Evolutionary conservation across 2,329 filamentous ascomycete genomes (phyloP).

Genomic region (Penicillium brevicompactum): DNA sequence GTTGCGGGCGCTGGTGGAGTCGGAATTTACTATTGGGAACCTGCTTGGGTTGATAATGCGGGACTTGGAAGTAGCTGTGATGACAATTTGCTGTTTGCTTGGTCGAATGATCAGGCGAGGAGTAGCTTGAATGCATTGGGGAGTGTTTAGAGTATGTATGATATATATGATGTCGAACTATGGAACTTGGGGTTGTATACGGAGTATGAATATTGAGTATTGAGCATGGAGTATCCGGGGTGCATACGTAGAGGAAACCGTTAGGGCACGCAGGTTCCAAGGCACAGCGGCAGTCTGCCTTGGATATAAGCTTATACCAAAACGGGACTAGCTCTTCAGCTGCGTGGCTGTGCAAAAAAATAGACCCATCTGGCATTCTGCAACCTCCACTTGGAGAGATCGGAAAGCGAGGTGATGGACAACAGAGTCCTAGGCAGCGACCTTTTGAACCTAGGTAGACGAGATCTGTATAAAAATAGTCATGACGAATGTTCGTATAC

Average conservation of each 20-base stretch:
- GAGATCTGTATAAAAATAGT: slow-evolving; percentile 6
- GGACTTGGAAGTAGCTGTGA: slow-evolving; percentile 66
- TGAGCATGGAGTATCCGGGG: too few relatives aligned
- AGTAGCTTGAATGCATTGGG: slow-evolving; percentile 60
- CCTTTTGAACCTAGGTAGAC: not conserved
- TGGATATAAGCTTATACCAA: slow-evolving; percentile 13
- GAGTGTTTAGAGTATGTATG: slow-evolving; percentile 41
- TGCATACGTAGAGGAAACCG: too few relatives aligned
- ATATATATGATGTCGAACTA: too few relatives aligned
- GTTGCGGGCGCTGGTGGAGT: slow-evolving; percentile 58
- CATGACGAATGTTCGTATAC: not conserved
- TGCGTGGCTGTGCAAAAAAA: slow-evolving; percentile 33
- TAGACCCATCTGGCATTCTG: slow-evolving; percentile 4
- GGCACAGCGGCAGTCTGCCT: slow-evolving; percentile 22
- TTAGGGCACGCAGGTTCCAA: slow-evolving; percentile 1
- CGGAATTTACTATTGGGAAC: slow-evolving; percentile 75
- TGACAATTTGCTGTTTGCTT: slow-evolving; percentile 65
- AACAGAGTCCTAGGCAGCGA: not conserved
- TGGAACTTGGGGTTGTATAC: too few relatives aligned
- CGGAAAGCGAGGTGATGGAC: not conserved
- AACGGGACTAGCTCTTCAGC: slow-evolving; percentile 24
- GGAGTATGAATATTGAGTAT: too few relatives aligned
- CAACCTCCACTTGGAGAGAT: slow-evolving; percentile 7
- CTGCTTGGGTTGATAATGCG: slow-evolving; percentile 69
- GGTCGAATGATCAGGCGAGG: slow-evolving; percentile 54